Percentiles rank a stretch among this genome's conserved stretches.
Evolutionary conservation across 208 protist species (phyloP).

Genomic region (Phytomonas francai): DNA sequence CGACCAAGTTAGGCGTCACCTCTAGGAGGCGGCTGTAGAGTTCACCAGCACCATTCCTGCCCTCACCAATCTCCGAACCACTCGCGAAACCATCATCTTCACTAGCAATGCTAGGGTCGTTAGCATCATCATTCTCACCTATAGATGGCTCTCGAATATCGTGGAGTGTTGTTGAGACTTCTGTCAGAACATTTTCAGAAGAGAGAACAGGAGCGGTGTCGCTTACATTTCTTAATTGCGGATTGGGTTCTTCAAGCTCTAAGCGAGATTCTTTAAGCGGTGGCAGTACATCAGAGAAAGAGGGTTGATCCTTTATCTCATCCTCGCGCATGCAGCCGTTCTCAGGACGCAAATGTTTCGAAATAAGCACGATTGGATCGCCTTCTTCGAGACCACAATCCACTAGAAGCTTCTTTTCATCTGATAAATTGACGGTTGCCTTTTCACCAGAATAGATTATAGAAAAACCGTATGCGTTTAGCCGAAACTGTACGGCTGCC

Average conservation of each 20-base stretch:
- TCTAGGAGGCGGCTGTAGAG: slow-evolving; percentile 46
- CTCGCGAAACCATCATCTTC: slow-evolving; percentile 13
- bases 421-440: slow-evolving; percentile 32
- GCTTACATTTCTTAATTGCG: not conserved
- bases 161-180: not conserved
- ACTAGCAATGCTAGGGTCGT: slow-evolving; percentile 1
- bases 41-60: slow-evolving; percentile 23
- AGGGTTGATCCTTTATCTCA: not conserved
- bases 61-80: slow-evolving; percentile 14
- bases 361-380: slow-evolving; percentile 45
- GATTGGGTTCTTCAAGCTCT: not conserved
- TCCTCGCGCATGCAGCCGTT: not conserved
- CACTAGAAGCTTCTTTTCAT: slow-evolving; percentile 52
- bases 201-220: not conserved
- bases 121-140: not conserved
- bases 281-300: not conserved
- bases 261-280: not conserved
- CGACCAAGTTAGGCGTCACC: slow-evolving; percentile 57
- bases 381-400: slow-evolving; percentile 64
- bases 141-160: not conserved
- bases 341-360: slow-evolving; percentile 16
- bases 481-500: slow-evolving; percentile 62
- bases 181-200: not conserved
- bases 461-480: slow-evolving; percentile 47
- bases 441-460: slow-evolving; percentile 22